Evolutionary conservation across 2,329 filamentous ascomycete species (phyloP), one percentile per base, ranked within the genome.

Genomic region (Ophiostoma sp.): DNA sequence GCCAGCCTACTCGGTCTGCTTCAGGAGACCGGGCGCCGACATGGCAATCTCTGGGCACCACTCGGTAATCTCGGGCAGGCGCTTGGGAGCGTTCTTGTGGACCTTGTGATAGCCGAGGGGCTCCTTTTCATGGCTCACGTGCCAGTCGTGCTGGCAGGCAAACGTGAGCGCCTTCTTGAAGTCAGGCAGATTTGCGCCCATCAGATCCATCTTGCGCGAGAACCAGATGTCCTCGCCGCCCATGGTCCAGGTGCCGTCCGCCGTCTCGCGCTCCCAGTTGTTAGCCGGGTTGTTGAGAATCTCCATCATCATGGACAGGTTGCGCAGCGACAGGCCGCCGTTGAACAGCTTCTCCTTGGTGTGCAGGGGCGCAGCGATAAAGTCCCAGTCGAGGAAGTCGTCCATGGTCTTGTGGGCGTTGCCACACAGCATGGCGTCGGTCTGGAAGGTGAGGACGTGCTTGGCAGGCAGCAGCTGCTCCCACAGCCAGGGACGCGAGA

Each of bases 201-300:
- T 69, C 40, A 44, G 55, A 12, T 69, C 67, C 71, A 74, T 74
- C 66, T 71, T 71, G 58, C 63, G 67, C 16, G 69, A 73, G 66
- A 75, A 74, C 74, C 74, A 74, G 55, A 74, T 70, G 69, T 75
- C 74, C 69, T 75, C 74, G 66, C 72, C 73, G 55, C 71, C 72
- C 11, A 68, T 40, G 44, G 70, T 71, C 70, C 71, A 72, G 4
- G 62, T 47, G 58, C 72, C 72, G 11, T 69, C 69, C 41, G 62
- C 78, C 4, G 79, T 77, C 72, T 83, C 80, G 1, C 75, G 75
- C 64, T 75, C 72, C 44, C 76, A 74, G 70, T 69, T 71, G 9
- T 78, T 76, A 64, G 79, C 75, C 18, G 69, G 69, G 69, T 77
- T 69, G 68, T 78, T 78, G 72, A 82, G 77, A 2, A 82, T 82